Conservation (phyloP, 176 grass and related monocot genomes). For the Aegilops longissima region DNA sequence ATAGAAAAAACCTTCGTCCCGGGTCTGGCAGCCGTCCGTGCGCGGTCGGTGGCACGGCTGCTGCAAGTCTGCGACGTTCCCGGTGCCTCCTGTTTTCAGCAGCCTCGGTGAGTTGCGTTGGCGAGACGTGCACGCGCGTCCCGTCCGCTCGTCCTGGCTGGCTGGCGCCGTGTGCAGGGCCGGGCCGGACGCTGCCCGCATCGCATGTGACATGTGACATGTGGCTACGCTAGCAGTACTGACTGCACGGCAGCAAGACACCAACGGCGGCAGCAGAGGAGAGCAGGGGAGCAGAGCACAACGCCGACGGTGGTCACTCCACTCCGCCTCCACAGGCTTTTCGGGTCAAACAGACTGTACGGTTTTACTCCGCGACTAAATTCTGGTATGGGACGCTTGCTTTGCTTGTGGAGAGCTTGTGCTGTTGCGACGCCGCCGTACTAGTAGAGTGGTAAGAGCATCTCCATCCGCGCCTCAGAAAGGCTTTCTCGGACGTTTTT, state of each 20-base stretch:
- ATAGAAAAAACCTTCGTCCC: no score
- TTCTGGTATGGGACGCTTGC: not conserved
- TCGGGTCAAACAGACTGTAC: slow-evolving; percentile 1
- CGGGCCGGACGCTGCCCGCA: no score
- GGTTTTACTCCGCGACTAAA: not conserved
- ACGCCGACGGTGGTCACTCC: slow-evolving; percentile 11
- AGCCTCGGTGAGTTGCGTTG: no score
- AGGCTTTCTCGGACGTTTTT: no score
- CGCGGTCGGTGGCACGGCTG: not conserved
- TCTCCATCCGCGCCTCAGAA: no score
- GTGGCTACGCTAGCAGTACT: not conserved
- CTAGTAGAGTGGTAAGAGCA: not conserved
- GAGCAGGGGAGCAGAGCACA: not conserved
- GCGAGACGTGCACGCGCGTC: no score
- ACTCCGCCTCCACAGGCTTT: not conserved
- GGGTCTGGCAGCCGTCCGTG: no score
- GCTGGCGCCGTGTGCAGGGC: no score
- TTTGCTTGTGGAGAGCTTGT: not conserved
- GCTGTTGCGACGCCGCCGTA: not conserved
- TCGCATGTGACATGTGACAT: not conserved
- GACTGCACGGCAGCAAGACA: not conserved
- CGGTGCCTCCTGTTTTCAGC: not conserved
- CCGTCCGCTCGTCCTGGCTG: not conserved
- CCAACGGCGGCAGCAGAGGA: not conserved
- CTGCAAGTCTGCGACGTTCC: not conserved